Base-by-base conservation (phyloP, 2,329 filamentous ascomycete genomes). In the Fusarium poae region DNA sequence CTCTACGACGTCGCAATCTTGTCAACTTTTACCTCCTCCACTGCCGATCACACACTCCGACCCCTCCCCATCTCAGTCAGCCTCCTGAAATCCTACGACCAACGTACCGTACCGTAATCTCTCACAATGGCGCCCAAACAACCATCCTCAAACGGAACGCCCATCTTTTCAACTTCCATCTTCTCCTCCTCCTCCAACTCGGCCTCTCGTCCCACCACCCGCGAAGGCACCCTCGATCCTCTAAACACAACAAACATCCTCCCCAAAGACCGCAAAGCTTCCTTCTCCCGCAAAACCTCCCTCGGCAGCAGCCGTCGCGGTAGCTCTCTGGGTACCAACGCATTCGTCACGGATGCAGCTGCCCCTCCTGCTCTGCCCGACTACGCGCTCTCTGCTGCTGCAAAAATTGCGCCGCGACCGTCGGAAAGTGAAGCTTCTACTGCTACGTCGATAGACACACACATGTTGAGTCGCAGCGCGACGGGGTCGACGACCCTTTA, bases 301-400 rank as follows among this genome's bases (percentile, higher is more conserved):
- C 82, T 87, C 63, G 83, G 82, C 25, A 80, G 82, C 12, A 80
- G 82, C 12, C 78, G 81, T 11, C 78, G 82, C 46, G 77, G 78
- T 54, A 79, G 77, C 60, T 79, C 78, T 50, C 81, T 79, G 60
- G 79, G 82, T 64, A 78, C 76, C 27, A 77, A 77, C 71, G 75
- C 77, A 67, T 74, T 81, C 66, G 75, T 82, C 48, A 84, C 81
- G 54, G 83, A 85, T 76, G 82, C 79, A 50, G 70, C 82, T 23
- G 80, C 79, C 44, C 86, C 85, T 34, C 84, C 85, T n/a, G 83
- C 84, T 8, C 79, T 88, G 20, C 85, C 85, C 45, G 83, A 86
- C 53, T 85, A 85, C 76, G 83, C 83, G 6, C 82, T 86, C 57
- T 76, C 83, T n/a, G 81, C 82, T 44, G 81, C 83, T 6, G 82